phyloP scores from a whole-genome alignment of 352 stramenopile species.

The Globisporangium sylvaticum region DNA sequence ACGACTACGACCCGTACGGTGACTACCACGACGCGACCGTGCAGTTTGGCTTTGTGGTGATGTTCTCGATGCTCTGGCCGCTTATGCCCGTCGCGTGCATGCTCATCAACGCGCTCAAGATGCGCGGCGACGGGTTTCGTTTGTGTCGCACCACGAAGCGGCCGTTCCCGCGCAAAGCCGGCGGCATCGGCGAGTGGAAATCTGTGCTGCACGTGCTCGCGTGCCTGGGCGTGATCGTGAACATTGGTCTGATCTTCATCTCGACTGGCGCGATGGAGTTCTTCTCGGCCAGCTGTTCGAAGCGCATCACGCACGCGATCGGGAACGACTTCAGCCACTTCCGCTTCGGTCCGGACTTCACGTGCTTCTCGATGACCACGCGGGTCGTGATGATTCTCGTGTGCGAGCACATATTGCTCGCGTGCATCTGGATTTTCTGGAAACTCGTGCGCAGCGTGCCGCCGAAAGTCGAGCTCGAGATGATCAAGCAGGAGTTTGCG shows the following conservation, averaged over 20 bases:
- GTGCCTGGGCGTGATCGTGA: slow-evolving; percentile 65
- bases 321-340: slow-evolving; percentile 56
- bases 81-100: slow-evolving; percentile 76
- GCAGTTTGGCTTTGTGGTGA: slow-evolving; percentile 83
- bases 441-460: slow-evolving; percentile 58
- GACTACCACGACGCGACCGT: slow-evolving; percentile 81
- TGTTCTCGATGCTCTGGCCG: slow-evolving; percentile 86
- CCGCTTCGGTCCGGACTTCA: slow-evolving; percentile 70
- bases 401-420: slow-evolving; percentile 57
- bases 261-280: slow-evolving; percentile 80
- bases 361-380: slow-evolving; percentile 69
- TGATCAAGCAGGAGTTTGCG: slow-evolving; percentile 60
- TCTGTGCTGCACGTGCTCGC: slow-evolving; percentile 66
- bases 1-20: slow-evolving; percentile 78
- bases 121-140: slow-evolving; percentile 69
- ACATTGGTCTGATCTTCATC: slow-evolving; percentile 74
- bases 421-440: slow-evolving; percentile 68
- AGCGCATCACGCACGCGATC: slow-evolving; percentile 51
- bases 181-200: slow-evolving; percentile 72
- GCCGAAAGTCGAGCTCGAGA: slow-evolving; percentile 53
- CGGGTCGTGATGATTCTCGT: slow-evolving; percentile 82
- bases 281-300: slow-evolving; percentile 42
- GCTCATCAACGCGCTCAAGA: slow-evolving; percentile 77
- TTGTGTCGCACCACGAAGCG: slow-evolving; percentile 70
- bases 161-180: slow-evolving; percentile 68